Base-by-base conservation (phyloP, 192 early-diverging fungal genomes). In the Neocallimastix lanati region DNA sequence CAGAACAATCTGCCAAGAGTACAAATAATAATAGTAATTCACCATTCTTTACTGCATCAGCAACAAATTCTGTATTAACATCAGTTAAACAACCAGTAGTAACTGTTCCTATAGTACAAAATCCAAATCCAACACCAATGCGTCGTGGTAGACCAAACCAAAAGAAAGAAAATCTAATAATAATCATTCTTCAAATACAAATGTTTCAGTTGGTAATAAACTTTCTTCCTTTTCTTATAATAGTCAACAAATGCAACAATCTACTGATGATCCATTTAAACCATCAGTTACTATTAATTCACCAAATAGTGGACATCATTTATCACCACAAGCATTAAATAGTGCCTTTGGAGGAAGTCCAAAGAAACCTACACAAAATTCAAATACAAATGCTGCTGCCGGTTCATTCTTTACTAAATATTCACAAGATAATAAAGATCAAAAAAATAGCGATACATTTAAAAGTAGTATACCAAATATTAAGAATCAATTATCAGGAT, bases 141-240 rank as follows among this genome's bases (percentile, higher is more conserved):
- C 90, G 96, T 5, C 90, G 96, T 38, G 96, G 96, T 36, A 88
- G 96, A 12, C 95, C 95, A n/a, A 85, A 88, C 14, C 89, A 85
- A 40, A 84, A 21, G 79, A 82, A 15, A 80, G 50, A 67, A 67
- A 67, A n/a, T 9, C 50, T n/a, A 67, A 67, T 67, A 67, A 67
- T 67, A 67, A 18, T n/a, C 1, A 9, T 21, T 5, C 13, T 37
- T n/a, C 50, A 7, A 67, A 67, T 67, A 9, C 50, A n/a, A 67
- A 67, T n/a, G 50, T 7, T n/a, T 21, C 16, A 67, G 50, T 67
- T n/a, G 50, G 25, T 4, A 67, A 25, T n/a, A 67, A 67, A 67
- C 21, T 67, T n/a, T 21, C 50, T n/a, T n/a, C 50, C 0, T 7
- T 67, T 25, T 67, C 50, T 0, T 67, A 67, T n/a, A 67, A 67